phyloP scores from a whole-genome alignment of 2,329 filamentous ascomycete species.

The Colletotrichum scovillei region DNA sequence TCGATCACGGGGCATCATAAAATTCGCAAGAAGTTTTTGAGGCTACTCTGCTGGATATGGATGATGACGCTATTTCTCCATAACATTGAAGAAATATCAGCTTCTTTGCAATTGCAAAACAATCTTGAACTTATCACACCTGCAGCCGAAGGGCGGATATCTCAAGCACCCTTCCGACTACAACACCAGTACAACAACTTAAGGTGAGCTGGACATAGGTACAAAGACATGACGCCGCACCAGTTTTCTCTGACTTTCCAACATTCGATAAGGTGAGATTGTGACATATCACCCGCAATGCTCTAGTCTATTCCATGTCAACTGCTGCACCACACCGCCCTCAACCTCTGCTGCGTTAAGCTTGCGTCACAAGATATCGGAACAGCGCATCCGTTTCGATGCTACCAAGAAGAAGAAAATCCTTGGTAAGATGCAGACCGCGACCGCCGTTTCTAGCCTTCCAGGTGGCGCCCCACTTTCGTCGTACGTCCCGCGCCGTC shows the following conservation, averaged over 20 bases:
- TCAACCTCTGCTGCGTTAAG: not conserved
- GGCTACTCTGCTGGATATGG: too few relatives aligned
- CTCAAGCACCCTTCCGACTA: too few relatives aligned
- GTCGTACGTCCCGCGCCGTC: constrained; percentile 6
- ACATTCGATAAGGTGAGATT: not conserved
- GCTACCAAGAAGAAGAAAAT: not conserved
- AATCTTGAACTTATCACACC: too few relatives aligned
- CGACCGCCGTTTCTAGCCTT: constrained; percentile 8
- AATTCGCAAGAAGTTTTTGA: not conserved
- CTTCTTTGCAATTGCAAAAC: too few relatives aligned
- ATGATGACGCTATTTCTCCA: too few relatives aligned
- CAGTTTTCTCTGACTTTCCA: not conserved
- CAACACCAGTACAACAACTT: too few relatives aligned
- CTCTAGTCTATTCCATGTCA: not conserved
- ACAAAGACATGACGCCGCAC: not conserved
- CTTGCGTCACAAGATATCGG: not conserved
- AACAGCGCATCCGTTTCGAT: not conserved
- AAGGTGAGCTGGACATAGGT: too few relatives aligned
- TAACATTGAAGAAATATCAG: too few relatives aligned
- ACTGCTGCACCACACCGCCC: not conserved
- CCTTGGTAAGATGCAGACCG: not conserved
- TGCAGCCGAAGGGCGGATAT: too few relatives aligned
- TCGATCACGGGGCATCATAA: not conserved
- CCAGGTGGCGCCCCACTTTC: not conserved
- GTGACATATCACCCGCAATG: not conserved